Evolutionary conservation across 1,139 yeast genomes (phyloP).

Genomic region (Suhomyces bribrorum): DNA sequence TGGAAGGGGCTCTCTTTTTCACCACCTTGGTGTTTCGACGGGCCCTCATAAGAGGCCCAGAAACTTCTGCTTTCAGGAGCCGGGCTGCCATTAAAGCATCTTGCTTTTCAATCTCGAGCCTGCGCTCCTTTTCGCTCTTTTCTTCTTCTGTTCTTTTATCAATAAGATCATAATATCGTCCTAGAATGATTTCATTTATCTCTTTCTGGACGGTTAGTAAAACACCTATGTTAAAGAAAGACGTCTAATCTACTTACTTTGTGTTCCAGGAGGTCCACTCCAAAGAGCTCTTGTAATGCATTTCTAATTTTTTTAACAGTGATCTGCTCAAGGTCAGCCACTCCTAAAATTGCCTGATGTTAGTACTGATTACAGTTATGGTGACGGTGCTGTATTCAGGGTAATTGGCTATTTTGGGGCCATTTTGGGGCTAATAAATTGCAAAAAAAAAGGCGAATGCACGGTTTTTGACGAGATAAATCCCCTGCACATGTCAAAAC

Average conservation of each 20-base stretch:
- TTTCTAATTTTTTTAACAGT: slow-evolving; percentile 71
- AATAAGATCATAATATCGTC: slow-evolving; percentile 53
- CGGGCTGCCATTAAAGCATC: slow-evolving; percentile 51
- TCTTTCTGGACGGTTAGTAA: slow-evolving; percentile 40
- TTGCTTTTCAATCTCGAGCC: slow-evolving; percentile 36
- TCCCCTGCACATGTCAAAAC: no score
- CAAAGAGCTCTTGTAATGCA: slow-evolving; percentile 69
- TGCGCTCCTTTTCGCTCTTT: slow-evolving; percentile 26
- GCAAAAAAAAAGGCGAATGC: no score
- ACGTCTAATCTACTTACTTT: slow-evolving; percentile 36
- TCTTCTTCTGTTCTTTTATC: slow-evolving; percentile 38
- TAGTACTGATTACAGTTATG: no score
- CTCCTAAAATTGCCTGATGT: slow-evolving; percentile 66
- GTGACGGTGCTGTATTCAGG: no score
- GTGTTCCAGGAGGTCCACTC: slow-evolving; percentile 51
- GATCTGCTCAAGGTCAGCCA: slow-evolving; percentile 70
- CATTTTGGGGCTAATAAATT: background rate
- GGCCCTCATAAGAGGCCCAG: slow-evolving; percentile 24
- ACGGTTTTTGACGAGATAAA: no score
- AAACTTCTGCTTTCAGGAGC: slow-evolving; percentile 39
- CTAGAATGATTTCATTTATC: slow-evolving; percentile 61
- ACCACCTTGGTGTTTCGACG: slow-evolving; percentile 10
- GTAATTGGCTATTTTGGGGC: background rate
- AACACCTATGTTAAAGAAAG: background rate
- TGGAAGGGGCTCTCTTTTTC: slow-evolving; percentile 1